These are phyloP conservation scores for Porphyrellus cyaneotinctus DNA, from an alignment of 768 basidiomycete genomes.

Conservation along the genomic window DNA sequence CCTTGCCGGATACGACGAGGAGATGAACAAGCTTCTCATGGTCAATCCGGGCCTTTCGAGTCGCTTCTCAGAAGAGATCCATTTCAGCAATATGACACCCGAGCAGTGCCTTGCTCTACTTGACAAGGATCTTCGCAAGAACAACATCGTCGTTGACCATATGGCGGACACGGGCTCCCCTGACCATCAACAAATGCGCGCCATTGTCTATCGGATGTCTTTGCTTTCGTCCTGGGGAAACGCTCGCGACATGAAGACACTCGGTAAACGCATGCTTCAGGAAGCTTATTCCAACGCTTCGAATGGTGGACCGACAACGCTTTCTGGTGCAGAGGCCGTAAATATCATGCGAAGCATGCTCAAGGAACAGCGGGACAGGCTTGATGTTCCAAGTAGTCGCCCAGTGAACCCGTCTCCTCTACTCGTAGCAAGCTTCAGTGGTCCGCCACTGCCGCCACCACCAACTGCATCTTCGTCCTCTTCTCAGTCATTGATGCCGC, in stretches of 20 bases:
- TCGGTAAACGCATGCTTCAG: conserved; percentile 30
- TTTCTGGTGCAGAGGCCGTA: conserved; percentile 2
- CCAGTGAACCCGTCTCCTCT: conserved; percentile 5
- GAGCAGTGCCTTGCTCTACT: conserved; percentile 49
- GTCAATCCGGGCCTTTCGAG: conserved; percentile 64
- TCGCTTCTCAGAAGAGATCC: conserved; percentile 60
- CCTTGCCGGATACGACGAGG: conserved; percentile 64
- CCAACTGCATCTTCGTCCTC: conserved; percentile 16
- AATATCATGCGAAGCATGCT: conserved; percentile 15
- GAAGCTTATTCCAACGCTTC: conserved; percentile 13
- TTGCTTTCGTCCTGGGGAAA: conserved; percentile 61
- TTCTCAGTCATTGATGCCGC: conserved; percentile 20
- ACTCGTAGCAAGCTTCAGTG: conserved; percentile 17
- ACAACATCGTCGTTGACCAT: conserved; percentile 36
- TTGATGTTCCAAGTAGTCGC: conserved; percentile 20
- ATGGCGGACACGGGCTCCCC: conserved; percentile 15
- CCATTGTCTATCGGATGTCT: conserved; percentile 37
- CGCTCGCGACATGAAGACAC: conserved; percentile 57
- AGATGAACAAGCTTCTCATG: conserved; percentile 57
- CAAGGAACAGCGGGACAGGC: conserved; percentile 18
- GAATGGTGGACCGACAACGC: neutral
- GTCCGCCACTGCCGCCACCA: conserved; percentile 23
- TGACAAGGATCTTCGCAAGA: conserved; percentile 43
- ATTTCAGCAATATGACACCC: conserved; percentile 49
- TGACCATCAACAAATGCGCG: conserved; percentile 11